These are phyloP conservation scores for Suillus clintonianus DNA, from an alignment of 768 basidiomycete genomes.

Conservation along the genomic window DNA sequence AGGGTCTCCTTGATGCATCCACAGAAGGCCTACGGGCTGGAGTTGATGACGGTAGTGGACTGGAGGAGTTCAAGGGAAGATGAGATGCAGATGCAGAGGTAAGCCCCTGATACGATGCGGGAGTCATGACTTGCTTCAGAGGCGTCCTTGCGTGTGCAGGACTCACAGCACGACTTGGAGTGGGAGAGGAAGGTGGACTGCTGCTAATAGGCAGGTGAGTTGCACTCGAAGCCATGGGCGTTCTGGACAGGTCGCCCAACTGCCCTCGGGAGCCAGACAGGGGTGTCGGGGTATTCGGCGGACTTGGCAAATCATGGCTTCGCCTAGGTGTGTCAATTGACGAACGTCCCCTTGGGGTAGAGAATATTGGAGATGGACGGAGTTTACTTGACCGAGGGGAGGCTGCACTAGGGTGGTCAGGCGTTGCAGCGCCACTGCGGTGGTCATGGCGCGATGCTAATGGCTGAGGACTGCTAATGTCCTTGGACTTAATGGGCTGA, in stretches of 20 bases:
- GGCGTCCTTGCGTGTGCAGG: constrained; percentile 47
- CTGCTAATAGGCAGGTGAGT: constrained; percentile 40
- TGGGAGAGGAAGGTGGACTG: constrained; percentile 41
- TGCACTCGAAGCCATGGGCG: constrained; percentile 39
- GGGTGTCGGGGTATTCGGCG: constrained; percentile 53
- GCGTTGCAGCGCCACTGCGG: constrained; percentile 21
- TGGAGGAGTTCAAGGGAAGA: constrained; percentile 40
- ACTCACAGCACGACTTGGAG: constrained; percentile 39
- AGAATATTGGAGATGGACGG: constrained; percentile 35
- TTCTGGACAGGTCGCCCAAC: constrained; percentile 35
- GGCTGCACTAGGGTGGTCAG: constrained; percentile 32
- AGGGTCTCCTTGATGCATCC: constrained; percentile 28
- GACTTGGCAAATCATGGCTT: constrained; percentile 42
- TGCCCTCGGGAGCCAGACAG: constrained; percentile 38
- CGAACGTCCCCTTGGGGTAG: constrained; percentile 26
- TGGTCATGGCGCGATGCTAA: constrained; percentile 35
- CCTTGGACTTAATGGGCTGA: constrained; percentile 30
- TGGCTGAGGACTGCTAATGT: constrained; percentile 44
- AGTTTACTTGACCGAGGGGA: constrained; percentile 31
- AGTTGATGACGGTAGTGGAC: constrained; percentile 29
- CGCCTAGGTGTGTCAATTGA: constrained; percentile 39
- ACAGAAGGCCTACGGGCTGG: constrained; percentile 29
- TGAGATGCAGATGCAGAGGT: constrained; percentile 54
- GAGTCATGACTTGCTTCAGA: constrained; percentile 40
- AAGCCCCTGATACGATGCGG: constrained; percentile 41